Evolutionary conservation across 768 basidiomycete species (phyloP), one percentile per base, ranked within the genome.

Genomic region (Pleurotus ostreatus): DNA sequence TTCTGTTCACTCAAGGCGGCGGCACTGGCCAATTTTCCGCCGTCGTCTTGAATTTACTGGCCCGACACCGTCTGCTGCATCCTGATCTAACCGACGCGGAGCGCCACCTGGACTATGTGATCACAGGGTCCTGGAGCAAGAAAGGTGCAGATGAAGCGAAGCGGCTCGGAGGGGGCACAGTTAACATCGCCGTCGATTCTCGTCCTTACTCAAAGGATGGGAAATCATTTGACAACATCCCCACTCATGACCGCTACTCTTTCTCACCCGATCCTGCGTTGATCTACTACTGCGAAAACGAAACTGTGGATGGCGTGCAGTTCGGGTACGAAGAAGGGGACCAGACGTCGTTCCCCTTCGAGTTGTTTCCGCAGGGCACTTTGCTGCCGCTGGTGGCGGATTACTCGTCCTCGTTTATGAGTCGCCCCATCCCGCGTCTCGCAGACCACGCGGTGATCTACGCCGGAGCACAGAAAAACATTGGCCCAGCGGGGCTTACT

Each of bases 221-320:
- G 55, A 87, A 88, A 66, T 75, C 85, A 0, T 91, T 88, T 70
- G 87, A 93, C 61, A 83, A 81, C 60, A 83, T 98, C 66, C 94
- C 97, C 7, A 74, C 84, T 9, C 84, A 83, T 66, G 71, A 76
- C 54, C 78, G 80, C 53, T 98, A 89, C 80, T 67, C 71, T 8
- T 93, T 98, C 75, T 88, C 89, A 6, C 60, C 71, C n/a, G 80
- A 86, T 66, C 87, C 96, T 12, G 95, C 90, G 23, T 80, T 95
- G 62, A 86, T 98, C 57, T 98, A 96, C 75, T 98, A 97, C 75
- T 99, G 97, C 80, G 97, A 97, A 70, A 99, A 99, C 78, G 97
- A 99, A 77, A 99, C 97, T 12, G 89, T 98, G 57, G 88, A 96
- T 62, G 97, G 97, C 43, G 88, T 94, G 46, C 88, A 98, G 74